A percentile compares a stretch with the other conserved stretches of the same genome.
Evolutionary conservation across 805 yeast genomes (phyloP).

Genomic region (Ogataea naganishii): DNA sequence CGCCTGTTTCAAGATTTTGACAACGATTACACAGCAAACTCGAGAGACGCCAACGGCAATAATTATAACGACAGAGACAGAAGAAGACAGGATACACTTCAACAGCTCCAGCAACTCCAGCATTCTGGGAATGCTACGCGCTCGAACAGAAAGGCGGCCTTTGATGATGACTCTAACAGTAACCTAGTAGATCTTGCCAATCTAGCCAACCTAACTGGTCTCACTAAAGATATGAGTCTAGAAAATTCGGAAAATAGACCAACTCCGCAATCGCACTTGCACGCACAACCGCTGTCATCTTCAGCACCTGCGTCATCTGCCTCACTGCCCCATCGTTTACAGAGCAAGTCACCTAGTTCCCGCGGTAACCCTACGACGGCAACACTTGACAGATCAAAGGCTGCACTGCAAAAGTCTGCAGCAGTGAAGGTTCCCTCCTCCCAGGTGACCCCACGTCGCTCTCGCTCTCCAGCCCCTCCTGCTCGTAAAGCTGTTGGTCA

Average conservation of each 20-base stretch:
- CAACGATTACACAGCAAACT: constrained; percentile 4
- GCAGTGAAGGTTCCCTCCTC: too few species aligned
- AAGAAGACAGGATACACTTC: constrained; percentile 18
- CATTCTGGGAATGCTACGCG: constrained; percentile 14
- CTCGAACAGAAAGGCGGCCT: constrained; percentile 8
- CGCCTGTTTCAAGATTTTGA: constrained; percentile 8
- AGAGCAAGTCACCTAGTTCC: background rate
- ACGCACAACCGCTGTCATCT: too few species aligned
- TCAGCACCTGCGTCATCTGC: constrained; percentile 2
- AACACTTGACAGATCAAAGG: constrained; percentile 19
- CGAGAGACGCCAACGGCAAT: constrained; percentile 18
- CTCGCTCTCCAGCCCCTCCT: too few species aligned
- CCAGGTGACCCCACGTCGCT: too few species aligned
- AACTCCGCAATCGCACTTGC: too few species aligned
- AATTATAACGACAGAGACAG: constrained; percentile 13
- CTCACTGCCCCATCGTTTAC: background rate
- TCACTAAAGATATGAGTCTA: constrained; percentile 1
- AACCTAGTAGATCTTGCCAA: too few species aligned
- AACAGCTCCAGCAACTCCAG: constrained; percentile 20
- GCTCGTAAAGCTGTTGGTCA: too few species aligned
- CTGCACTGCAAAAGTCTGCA: constrained; percentile 24
- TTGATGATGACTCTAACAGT: too few species aligned
- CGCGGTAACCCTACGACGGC: background rate
- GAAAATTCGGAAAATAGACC: too few species aligned
- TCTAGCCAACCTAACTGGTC: background rate